A percentile compares a stretch with the other conserved stretches of the same genome.
phyloP scores from a whole-genome alignment of 164 flowering plant species.

The Kalanchoe fedtschenkoi region DNA sequence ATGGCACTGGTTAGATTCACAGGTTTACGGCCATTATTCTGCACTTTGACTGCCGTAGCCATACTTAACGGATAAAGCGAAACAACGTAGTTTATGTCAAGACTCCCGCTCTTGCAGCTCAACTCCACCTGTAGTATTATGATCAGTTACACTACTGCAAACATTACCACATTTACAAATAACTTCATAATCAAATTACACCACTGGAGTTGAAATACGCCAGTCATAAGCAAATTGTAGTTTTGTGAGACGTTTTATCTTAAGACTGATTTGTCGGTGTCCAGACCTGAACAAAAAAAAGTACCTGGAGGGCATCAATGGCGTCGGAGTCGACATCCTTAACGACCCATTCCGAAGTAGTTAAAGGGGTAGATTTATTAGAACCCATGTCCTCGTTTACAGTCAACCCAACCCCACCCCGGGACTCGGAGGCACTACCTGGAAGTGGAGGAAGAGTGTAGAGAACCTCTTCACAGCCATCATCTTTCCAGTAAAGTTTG shows the following conservation, averaged over 20 bases:
- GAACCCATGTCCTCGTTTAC: conserved; percentile 36
- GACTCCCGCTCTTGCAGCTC: conserved; percentile 48
- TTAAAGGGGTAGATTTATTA: conserved; percentile 19
- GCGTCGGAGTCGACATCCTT: conserved; percentile 73
- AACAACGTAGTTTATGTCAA: conserved; percentile 59
- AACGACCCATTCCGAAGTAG: conserved; percentile 56
- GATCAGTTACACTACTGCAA: too few species aligned
- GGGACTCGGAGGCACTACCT: conserved; percentile 18
- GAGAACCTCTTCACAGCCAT: conserved; percentile 79
- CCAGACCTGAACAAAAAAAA: too few species aligned
- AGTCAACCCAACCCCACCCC: conserved; percentile 78
- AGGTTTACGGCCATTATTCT: conserved; percentile 63
- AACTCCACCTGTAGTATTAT: conserved; percentile 61
- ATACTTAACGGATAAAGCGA: conserved; percentile 65
- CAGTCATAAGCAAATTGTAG: too few species aligned
- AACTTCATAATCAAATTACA: too few species aligned
- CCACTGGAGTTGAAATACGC: too few species aligned
- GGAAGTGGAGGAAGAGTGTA: too few species aligned
- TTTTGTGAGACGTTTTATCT: too few species aligned
- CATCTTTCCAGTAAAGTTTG: conserved; percentile 78
- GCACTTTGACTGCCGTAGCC: conserved; percentile 74
- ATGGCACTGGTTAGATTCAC: conserved; percentile 56
- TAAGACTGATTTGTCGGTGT: too few species aligned
- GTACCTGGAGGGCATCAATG: conserved; percentile 94
- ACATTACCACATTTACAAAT: too few species aligned